Conservation (phyloP, 441 rosid species). For the Brassica hybrid region DNA sequence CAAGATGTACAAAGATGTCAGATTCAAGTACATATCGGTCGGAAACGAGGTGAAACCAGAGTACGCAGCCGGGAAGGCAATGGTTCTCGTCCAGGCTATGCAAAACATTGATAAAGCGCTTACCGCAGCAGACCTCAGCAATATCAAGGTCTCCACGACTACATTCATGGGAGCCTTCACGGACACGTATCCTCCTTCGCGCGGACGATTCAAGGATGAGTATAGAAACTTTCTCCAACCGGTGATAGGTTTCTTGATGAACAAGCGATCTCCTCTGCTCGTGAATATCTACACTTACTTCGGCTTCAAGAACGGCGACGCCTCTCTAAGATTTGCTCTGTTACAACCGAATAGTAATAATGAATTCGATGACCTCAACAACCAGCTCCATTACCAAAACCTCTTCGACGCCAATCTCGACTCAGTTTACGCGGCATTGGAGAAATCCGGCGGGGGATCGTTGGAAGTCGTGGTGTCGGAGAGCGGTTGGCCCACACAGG, state of each 20-base stretch:
- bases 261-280: conserved; percentile 49
- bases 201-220: conserved; percentile 42
- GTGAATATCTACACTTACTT: conserved; percentile 57
- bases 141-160: conserved; percentile 49
- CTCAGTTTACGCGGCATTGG: conserved; percentile 58
- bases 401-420: conserved; percentile 62
- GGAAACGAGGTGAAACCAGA: conserved; percentile 49
- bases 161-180: conserved; percentile 20
- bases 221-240: conserved; percentile 43
- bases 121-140: conserved; percentile 29
- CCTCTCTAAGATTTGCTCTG: conserved; percentile 49
- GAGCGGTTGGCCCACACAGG: conserved; percentile 68
- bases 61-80: background rate
- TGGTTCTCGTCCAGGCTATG: conserved; percentile 47
- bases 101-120: conserved; percentile 43
- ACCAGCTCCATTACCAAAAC: conserved; percentile 43
- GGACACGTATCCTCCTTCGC: conserved; percentile 54
- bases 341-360: conserved; percentile 30
- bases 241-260: conserved; percentile 40
- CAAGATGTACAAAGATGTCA: conserved; percentile 29
- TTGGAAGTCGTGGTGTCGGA: conserved; percentile 61
- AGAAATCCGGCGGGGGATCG: conserved; percentile 50
- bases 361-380: conserved; percentile 16
- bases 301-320: conserved; percentile 10
- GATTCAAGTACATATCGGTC: conserved; percentile 43